Base-by-base conservation (phyloP, 805 yeast species). In the Ogataea glucozyma region DNA sequence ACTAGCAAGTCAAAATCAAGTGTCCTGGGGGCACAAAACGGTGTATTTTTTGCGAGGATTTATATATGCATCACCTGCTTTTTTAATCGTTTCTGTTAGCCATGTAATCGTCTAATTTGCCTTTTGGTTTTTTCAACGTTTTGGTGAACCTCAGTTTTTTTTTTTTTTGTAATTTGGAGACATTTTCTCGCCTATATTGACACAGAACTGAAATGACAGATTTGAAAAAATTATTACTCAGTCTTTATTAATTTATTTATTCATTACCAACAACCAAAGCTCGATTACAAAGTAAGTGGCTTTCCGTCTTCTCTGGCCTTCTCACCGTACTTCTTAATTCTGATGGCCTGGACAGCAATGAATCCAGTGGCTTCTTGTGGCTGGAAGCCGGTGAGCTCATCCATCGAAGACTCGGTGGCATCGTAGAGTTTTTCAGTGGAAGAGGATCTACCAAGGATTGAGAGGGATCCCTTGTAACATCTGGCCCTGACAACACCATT, bases 351-450 rank as follows among this genome's bases (percentile, higher is more conserved):
- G 58, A 93, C 96, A 56, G 96, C 88, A 70, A 93, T 93, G 79
- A 93, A 93, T 43, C 99, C 99, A 48, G 95, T 74, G 47, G 99
- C 88, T 68, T 91, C 98, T 67, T 86, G 89, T 52, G 99, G 99
- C 60, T 87, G 84, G 78, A 93, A 93, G 47, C 97, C 99, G 46
- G 97, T 89, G 62, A 93, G 82, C 73, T 93, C 99, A 71, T 93
- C 99, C 99, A 93, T 93, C 10, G 98, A 91, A 12, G 97, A 90
- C 70, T 91, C 97, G 43, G 97, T 88, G 53, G 96, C 96, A 67
- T 93, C 97, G 70, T 93, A 93, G 57, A 93, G 80, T 73, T 89
- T 91, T 75, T 93, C 99, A 48, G 98, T 89, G 52, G 84, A 84
- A 19, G 97, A 88, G 49, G 83, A 89, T 79, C 99, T 88, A 66